Conservation (phyloP, 192 early-diverging fungal genomes). For the Thamnidium elegans region DNA sequence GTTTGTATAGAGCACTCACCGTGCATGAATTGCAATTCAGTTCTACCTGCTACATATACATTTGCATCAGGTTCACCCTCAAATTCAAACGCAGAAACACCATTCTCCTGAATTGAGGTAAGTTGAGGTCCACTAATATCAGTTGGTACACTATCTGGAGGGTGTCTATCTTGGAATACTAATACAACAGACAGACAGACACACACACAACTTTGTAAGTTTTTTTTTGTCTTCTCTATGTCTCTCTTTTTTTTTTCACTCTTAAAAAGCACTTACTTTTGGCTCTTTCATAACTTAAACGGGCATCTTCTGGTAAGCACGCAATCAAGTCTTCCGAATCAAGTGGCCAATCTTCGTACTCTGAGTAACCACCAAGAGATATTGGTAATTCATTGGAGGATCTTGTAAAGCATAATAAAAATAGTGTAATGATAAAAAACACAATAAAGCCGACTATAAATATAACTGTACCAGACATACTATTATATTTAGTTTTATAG, state of each 20-base stretch:
- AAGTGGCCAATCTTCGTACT: conserved; percentile 39
- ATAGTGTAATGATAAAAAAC: neutral
- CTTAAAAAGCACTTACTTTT: conserved; percentile 25
- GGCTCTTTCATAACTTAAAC: conserved; percentile 44
- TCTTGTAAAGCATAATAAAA: conserved; percentile 18
- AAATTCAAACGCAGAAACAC: conserved; percentile 82
- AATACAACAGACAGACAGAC: no score
- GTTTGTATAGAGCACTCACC: conserved; percentile 75
- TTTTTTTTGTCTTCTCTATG: neutral
- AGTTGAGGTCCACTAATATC: conserved; percentile 74
- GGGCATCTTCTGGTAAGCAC: conserved; percentile 38
- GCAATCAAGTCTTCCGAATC: conserved; percentile 32
- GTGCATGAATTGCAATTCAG: conserved; percentile 74
- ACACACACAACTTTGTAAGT: neutral
- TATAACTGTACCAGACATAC: conserved; percentile 5
- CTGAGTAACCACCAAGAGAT: conserved; percentile 1
- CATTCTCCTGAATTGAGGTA: conserved; percentile 75
- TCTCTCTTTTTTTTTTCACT: no score
- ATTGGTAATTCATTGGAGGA: conserved; percentile 19
- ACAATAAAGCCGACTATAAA: conserved; percentile 24
- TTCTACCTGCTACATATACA: conserved; percentile 65
- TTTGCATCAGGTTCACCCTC: conserved; percentile 61
- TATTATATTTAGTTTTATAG: no score
- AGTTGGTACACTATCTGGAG: conserved; percentile 70
- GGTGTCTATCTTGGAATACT: conserved; percentile 71